Conservation (phyloP, 768 basidiomycete genomes). For the Mycena albidolilacea region DNA sequence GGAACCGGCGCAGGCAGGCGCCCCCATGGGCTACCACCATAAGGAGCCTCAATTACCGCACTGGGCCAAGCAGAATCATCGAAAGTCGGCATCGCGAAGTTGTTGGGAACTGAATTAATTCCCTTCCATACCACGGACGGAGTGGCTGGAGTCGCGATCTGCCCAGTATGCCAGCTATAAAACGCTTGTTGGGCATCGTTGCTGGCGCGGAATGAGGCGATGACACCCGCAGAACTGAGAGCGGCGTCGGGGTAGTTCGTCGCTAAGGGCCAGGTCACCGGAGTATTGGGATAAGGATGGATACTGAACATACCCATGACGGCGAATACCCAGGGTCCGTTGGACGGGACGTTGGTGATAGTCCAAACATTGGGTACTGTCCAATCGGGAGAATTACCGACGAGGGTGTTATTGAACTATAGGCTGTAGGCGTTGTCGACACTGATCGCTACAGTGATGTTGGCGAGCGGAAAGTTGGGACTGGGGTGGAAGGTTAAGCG, state of each 20-base stretch:
- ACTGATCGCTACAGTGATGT: constrained; percentile 7
- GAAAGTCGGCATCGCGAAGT: background rate
- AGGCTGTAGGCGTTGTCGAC: constrained; percentile 9
- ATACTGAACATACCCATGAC: constrained; percentile 4
- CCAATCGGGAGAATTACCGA: constrained; percentile 3
- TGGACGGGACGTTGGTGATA: background rate
- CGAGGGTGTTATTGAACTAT: constrained; percentile 3
- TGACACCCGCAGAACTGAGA: too few relatives aligned
- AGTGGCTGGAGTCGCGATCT: too few relatives aligned
- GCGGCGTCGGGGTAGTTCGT: background rate
- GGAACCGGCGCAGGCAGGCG: too few relatives aligned
- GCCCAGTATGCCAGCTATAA: too few relatives aligned
- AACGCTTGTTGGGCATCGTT: too few relatives aligned
- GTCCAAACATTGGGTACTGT: constrained; percentile 2
- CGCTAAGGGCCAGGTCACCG: background rate
- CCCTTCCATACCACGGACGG: too few relatives aligned
- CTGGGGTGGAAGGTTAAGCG: background rate
- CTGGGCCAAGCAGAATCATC: constrained; percentile 6
- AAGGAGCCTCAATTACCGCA: background rate
- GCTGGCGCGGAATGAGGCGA: too few relatives aligned
- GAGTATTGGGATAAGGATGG: background rate
- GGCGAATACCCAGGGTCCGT: constrained; percentile 3
- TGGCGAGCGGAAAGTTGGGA: background rate
- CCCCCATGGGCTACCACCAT: background rate
- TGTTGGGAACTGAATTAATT: background rate